Conservation (phyloP, 495 filamentous ascomycete genomes). For the Lepraria neglecta region DNA sequence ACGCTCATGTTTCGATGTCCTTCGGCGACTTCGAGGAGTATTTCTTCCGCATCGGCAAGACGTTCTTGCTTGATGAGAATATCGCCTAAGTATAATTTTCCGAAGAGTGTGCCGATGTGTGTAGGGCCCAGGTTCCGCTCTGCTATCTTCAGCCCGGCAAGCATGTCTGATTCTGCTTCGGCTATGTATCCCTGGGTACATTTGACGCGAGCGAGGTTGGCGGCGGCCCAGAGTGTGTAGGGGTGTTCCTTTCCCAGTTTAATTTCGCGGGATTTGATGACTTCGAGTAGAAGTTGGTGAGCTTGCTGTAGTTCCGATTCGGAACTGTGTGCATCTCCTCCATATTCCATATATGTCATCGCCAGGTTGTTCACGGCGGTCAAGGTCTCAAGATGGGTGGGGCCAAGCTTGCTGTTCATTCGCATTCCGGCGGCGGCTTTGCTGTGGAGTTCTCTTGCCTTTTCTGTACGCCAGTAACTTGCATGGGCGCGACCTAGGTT, state of each 20-base stretch:
- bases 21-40: constrained; percentile 26
- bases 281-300: constrained; percentile 25
- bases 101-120: constrained; percentile 34
- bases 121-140: constrained; percentile 35
- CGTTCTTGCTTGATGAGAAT: constrained; percentile 24
- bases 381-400: constrained; percentile 32
- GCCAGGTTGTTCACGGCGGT: constrained; percentile 29
- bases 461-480: constrained; percentile 25
- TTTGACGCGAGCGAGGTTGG: constrained; percentile 31
- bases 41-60: constrained; percentile 30
- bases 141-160: constrained; percentile 26
- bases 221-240: constrained; percentile 31
- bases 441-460: constrained; percentile 26
- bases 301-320: constrained; percentile 16
- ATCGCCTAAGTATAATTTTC: constrained; percentile 25
- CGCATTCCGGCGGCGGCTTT: constrained; percentile 30
- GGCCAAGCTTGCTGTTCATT: constrained; percentile 27
- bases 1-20: constrained; percentile 20
- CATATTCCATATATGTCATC: constrained; percentile 16
- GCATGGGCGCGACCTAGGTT: constrained; percentile 24
- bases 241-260: constrained; percentile 38
- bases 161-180: constrained; percentile 32
- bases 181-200: constrained; percentile 24
- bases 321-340: not conserved
- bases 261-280: constrained; percentile 29